A percentile compares a stretch with the other conserved stretches of the same genome.
These are phyloP conservation scores for Talaromyces atroroseus DNA, from an alignment of 2,329 filamentous ascomycete genomes.

Conservation along the genomic window DNA sequence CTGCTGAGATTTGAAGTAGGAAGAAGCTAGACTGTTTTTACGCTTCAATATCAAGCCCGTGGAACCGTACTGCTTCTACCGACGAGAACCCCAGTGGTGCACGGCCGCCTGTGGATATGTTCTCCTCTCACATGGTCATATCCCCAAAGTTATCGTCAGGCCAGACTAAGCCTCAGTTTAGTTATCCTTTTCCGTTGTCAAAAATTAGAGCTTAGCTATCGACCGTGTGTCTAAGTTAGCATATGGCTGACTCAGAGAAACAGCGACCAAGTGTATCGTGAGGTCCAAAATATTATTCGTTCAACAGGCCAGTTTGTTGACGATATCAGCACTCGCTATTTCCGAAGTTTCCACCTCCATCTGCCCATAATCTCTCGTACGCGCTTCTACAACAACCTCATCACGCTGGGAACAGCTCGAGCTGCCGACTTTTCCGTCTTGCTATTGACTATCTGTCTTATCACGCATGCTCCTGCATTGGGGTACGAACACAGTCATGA, in stretches of 20 bases:
- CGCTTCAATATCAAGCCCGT: not conserved
- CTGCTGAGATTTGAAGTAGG: not conserved
- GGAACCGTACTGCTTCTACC: not conserved
- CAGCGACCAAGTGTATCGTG: not conserved
- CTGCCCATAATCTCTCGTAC: slow-evolving; percentile 1
- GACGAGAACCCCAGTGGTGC: not conserved
- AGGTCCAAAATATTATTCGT: not conserved
- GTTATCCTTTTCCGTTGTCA: not conserved
- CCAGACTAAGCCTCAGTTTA: not conserved
- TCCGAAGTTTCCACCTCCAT: not conserved
- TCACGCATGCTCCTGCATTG: not conserved
- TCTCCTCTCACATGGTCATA: not conserved
- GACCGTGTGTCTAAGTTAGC: not conserved
- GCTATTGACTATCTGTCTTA: not conserved
- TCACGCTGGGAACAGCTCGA: not conserved
- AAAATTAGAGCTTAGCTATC: not conserved
- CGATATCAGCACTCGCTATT: slow-evolving; percentile 1
- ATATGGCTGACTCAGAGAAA: not conserved
- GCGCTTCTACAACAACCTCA: not conserved
- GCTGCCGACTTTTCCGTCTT: not conserved
- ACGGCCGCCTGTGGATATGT: not conserved
- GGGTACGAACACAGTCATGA: not conserved
- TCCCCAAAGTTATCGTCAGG: not conserved
- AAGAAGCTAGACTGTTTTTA: not conserved
- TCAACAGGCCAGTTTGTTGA: not conserved